A percentile compares a stretch with the other conserved stretches of the same genome.
Evolutionary conservation across 1,139 yeast species (phyloP).

Genomic region (Yamadazyma pseudoaaseri): DNA sequence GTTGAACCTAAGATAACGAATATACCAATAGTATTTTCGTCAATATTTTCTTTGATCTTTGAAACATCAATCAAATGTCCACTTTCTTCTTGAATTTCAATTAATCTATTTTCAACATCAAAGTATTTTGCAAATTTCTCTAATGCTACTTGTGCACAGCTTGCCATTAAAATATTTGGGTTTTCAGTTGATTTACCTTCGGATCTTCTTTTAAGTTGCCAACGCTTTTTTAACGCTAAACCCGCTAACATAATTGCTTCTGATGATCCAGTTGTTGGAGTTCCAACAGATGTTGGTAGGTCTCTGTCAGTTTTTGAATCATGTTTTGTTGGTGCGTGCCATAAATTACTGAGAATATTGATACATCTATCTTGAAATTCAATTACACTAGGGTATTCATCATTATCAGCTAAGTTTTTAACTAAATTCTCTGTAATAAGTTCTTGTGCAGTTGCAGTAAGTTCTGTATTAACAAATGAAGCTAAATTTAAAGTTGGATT

Average conservation of each 20-base stretch:
- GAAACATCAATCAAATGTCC: slow-evolving; percentile 65
- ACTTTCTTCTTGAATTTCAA: slow-evolving; percentile 59
- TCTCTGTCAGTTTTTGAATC: slow-evolving; percentile 27
- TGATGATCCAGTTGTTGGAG: slow-evolving; percentile 92
- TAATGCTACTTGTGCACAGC: slow-evolving; percentile 91
- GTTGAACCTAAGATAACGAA: slow-evolving; percentile 90
- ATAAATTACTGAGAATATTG: slow-evolving; percentile 71
- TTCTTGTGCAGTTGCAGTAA: slow-evolving; percentile 44
- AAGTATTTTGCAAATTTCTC: slow-evolving; percentile 93
- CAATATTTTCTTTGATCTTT: slow-evolving; percentile 61
- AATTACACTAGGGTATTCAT: slow-evolving; percentile 86
- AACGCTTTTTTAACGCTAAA: slow-evolving; percentile 81
- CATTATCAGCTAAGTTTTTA: slow-evolving; percentile 89
- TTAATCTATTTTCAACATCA: slow-evolving; percentile 81
- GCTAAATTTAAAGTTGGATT: slow-evolving; percentile 83
- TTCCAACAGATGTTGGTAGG: slow-evolving; percentile 60
- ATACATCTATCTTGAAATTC: slow-evolving; percentile 82
- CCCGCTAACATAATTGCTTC: slow-evolving; percentile 96
- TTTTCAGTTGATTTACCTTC: slow-evolving; percentile 58
- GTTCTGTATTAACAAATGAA: slow-evolving; percentile 78
- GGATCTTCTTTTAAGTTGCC: slow-evolving; percentile 69
- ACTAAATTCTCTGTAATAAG: slow-evolving; percentile 69
- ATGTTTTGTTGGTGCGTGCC: slow-evolving; percentile 64
- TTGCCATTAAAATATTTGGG: slow-evolving; percentile 92
- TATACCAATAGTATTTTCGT: slow-evolving; percentile 91